Percentiles rank a stretch among this genome's conserved stretches.
These are phyloP conservation scores for Citrus medica DNA, from an alignment of 345 rosid species.

Conservation along the genomic window DNA sequence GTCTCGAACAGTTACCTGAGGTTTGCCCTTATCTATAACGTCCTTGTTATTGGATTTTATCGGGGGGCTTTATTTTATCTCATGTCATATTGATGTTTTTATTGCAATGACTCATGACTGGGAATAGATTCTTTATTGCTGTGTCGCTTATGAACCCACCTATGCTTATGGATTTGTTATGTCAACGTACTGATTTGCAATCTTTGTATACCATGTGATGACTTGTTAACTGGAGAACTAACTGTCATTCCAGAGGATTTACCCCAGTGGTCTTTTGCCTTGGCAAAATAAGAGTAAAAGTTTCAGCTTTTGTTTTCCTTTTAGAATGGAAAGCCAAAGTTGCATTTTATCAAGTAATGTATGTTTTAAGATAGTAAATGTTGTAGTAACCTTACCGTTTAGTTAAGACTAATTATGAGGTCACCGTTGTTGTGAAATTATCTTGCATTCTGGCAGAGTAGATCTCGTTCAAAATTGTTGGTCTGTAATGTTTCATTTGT, in stretches of 20 bases:
- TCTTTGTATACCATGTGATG: neutral
- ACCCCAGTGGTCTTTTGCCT: neutral
- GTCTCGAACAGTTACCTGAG: conserved; percentile 78
- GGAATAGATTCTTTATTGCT: neutral
- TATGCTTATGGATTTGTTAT: neutral
- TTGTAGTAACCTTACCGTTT: neutral
- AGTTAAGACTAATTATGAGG: neutral
- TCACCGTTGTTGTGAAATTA: neutral
- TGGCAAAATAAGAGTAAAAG: neutral
- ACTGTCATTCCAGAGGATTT: neutral
- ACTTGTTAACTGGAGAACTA: neutral
- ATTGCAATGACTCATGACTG: neutral
- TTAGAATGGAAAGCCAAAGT: neutral
- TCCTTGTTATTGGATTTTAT: neutral
- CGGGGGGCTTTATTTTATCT: neutral
- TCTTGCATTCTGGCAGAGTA: neutral
- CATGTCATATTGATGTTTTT: neutral
- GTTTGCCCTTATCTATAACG: conserved; percentile 21
- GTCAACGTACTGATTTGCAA: too few species aligned
- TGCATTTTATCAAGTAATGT: neutral
- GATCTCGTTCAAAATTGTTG: neutral
- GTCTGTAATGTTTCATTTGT: neutral
- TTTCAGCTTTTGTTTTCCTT: neutral
- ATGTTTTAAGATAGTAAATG: neutral
- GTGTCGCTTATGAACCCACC: neutral